A percentile compares a stretch with the other conserved stretches of the same genome.
Conservation (phyloP, 371 early-diverging fungal genomes). For the Homolaphlyctis polyrhiza region DNA sequence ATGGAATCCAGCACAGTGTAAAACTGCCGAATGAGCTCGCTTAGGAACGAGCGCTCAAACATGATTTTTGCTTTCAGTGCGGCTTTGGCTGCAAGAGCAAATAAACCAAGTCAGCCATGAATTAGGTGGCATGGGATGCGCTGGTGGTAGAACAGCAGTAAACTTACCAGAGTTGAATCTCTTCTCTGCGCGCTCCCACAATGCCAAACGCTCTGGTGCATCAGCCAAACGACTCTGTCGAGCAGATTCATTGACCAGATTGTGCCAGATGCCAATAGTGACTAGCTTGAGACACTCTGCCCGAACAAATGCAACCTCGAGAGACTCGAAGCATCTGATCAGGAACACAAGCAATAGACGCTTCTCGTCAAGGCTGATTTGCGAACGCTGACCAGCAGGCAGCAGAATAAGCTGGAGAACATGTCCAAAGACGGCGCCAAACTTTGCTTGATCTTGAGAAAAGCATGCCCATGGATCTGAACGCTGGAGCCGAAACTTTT, state of each 20-base stretch:
- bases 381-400: conserved; percentile 4
- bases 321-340: conserved; percentile 69
- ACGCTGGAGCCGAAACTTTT: conserved; percentile 69
- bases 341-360: conserved; percentile 61
- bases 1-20: conserved; percentile 49
- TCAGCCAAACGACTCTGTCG: conserved; percentile 48
- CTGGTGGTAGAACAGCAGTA: neutral
- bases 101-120: neutral
- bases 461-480: conserved; percentile 43
- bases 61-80: conserved; percentile 39
- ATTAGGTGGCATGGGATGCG: neutral
- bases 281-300: conserved; percentile 69
- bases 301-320: conserved; percentile 72
- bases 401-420: conserved; percentile 46
- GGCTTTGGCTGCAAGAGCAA: conserved; percentile 31
- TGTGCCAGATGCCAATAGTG: conserved; percentile 68
- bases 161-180: neutral
- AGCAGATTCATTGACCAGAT: conserved; percentile 45
- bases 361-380: conserved; percentile 29
- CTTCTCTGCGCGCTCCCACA: conserved; percentile 15
- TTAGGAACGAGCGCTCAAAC: conserved; percentile 58
- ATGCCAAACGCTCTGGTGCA: conserved; percentile 37
- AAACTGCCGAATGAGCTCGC: conserved; percentile 51
- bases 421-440: conserved; percentile 51
- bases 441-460: conserved; percentile 49